Percentiles rank a stretch among this genome's conserved stretches.
Evolutionary conservation across 257 asterid species (phyloP).

Genomic region (Solanum chilense): DNA sequence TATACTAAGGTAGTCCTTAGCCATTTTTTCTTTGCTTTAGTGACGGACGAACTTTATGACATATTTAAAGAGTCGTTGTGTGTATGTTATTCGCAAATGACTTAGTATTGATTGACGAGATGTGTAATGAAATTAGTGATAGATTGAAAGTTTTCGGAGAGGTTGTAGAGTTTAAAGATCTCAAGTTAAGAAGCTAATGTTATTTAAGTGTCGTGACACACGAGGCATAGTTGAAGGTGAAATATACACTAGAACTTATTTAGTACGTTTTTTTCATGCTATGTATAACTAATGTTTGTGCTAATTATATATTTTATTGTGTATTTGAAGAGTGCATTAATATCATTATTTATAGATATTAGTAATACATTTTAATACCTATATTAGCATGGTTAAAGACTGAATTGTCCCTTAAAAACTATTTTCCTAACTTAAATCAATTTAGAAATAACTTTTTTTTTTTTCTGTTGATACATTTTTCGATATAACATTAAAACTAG

Average conservation of each 20-base stretch:
- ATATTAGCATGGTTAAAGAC: too few species aligned
- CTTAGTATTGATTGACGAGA: neutral
- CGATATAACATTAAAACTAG: too few species aligned
- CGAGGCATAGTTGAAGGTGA: neutral
- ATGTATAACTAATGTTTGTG: too few species aligned
- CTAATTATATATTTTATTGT: too few species aligned
- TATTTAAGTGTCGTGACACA: neutral
- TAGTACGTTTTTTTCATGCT: too few species aligned
- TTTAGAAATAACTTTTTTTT: neutral
- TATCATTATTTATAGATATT: too few species aligned
- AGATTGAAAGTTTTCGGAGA: neutral
- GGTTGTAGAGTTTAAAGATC: too few species aligned
- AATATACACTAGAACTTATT: too few species aligned
- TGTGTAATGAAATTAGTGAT: neutral
- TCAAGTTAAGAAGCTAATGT: neutral
- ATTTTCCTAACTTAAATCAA: neutral
- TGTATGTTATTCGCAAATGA: neutral
- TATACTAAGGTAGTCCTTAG: neutral
- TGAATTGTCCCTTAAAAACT: too few species aligned
- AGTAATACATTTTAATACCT: too few species aligned
- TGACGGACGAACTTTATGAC: neutral
- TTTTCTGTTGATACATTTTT: neutral
- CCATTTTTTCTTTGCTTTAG: neutral
- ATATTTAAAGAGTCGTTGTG: neutral
- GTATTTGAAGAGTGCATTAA: too few species aligned